Base-by-base conservation (phyloP, 1,284 basidiomycete genomes). In the Caloboletus inedulis region DNA sequence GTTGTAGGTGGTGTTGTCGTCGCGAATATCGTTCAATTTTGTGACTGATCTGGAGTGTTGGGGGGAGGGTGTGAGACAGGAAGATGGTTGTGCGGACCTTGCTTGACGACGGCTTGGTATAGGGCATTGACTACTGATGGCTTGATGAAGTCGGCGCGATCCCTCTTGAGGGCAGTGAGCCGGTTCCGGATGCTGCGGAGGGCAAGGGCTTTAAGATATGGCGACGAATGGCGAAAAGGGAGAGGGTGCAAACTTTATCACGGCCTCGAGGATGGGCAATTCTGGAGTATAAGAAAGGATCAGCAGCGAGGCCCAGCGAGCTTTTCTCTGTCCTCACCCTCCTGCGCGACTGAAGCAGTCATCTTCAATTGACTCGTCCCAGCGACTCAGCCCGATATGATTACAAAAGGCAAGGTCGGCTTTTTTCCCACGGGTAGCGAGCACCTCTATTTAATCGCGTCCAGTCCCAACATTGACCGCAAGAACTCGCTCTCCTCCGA, bases 31-130 rank as follows among this genome's bases (percentile, higher is more conserved):
- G 71, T 98, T 98, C 48, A 99, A 77, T 64, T 84, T 91, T 29
- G 91, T 94, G 54, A 98, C 94, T 96, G 68, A 49, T 23, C 43
- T n/a, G 43, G 35, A 10, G 37, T 16, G 41, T 55, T 27, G 29
- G 44, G 3, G 23, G 23, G 23, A 5, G 23, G 21, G 30, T 19
- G 25, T 29, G 35, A 48, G 47, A 9, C 14, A 49, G 43, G 37
- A 12, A 13, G 19, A 41, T 30, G 47, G 34, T 51, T 19, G 30
- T 0, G 64, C 76, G 41, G 43, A 92, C 94, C 89, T 81, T 98
- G 94, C 70, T 96, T 95, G 59, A 98, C 90, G 57, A 97, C 91
- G 7, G 88, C 83, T 62, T 94, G 91, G 78, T 98, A 98, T 59
- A 98, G 85, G 42, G 84, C 80, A 71, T 97, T 89, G 51, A 99